These are phyloP conservation scores for Mycena venus DNA, from an alignment of 768 basidiomycete genomes.

Conservation along the genomic window DNA sequence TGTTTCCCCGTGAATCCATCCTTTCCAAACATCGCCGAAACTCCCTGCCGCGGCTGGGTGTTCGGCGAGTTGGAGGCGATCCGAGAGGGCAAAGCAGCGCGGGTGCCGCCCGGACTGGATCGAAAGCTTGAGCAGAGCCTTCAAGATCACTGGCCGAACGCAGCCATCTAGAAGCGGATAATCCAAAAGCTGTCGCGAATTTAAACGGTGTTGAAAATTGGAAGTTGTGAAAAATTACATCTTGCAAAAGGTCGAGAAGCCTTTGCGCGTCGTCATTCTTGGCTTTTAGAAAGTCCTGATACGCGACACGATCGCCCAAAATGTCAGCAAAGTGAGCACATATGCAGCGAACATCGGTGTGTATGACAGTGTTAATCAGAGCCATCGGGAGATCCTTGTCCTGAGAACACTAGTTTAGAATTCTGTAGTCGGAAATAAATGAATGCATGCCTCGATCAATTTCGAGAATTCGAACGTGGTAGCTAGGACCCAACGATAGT, in stretches of 20 bases:
- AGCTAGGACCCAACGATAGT: conserved; percentile 23
- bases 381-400: conserved; percentile 16
- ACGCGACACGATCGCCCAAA: background rate
- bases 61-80: conserved; percentile 18
- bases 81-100: conserved; percentile 25
- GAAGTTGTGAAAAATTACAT: conserved; percentile 2
- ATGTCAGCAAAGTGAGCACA: conserved; percentile 25
- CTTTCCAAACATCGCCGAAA: conserved; percentile 35
- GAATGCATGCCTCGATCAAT: conserved; percentile 14
- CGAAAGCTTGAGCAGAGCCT: conserved; percentile 28
- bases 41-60: conserved; percentile 22
- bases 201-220: background rate
- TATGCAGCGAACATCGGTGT: conserved; percentile 28
- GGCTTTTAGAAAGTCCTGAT: conserved; percentile 20
- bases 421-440: background rate
- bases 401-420: background rate
- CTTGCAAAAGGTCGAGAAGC: conserved; percentile 37
- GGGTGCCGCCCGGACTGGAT: conserved; percentile 17
- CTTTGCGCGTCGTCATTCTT: conserved; percentile 29
- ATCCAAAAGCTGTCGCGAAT: conserved; percentile 25
- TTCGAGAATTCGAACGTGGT: conserved; percentile 19
- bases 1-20: conserved; percentile 15
- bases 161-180: conserved; percentile 26
- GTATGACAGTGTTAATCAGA: conserved; percentile 23
- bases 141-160: conserved; percentile 29